phyloP scores from a whole-genome alignment of 306 rosid species.

The Begonia masoniana region DNA sequence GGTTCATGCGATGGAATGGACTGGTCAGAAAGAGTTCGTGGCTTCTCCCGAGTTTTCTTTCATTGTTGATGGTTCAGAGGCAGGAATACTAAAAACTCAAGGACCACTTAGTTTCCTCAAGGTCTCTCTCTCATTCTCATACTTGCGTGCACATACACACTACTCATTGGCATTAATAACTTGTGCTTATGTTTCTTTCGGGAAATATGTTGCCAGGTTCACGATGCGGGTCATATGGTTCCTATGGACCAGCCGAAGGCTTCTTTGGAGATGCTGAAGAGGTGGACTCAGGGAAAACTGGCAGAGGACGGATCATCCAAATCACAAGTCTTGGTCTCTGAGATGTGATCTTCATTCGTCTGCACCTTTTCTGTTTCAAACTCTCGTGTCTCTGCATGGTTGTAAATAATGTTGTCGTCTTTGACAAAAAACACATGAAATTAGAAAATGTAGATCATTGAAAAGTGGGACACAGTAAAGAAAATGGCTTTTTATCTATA shows the following conservation, averaged over 20 bases:
- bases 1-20: conserved; percentile 97
- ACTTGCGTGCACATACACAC: not conserved
- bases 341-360: conserved; percentile 26
- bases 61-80: conserved; percentile 57
- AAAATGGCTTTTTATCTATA: too few relatives aligned
- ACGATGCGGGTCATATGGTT: conserved; percentile 96
- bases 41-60: conserved; percentile 63
- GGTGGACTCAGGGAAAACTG: conserved; percentile 74
- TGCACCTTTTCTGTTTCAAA: too few relatives aligned
- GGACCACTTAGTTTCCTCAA: conserved; percentile 91
- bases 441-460: too few relatives aligned
- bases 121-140: conserved; percentile 32
- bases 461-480: too few relatives aligned
- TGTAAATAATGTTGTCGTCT: too few relatives aligned
- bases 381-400: too few relatives aligned
- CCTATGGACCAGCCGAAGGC: conserved; percentile 99
- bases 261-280: conserved; percentile 75
- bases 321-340: conserved; percentile 32
- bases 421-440: too few relatives aligned
- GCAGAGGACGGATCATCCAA: conserved; percentile 19
- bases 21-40: conserved; percentile 71
- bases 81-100: conserved; percentile 63
- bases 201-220: conserved; percentile 46
- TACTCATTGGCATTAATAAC: too few relatives aligned
- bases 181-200: not conserved